Conservation (phyloP, 2,329 filamentous ascomycete genomes). For the Colletotrichum abscissum region DNA sequence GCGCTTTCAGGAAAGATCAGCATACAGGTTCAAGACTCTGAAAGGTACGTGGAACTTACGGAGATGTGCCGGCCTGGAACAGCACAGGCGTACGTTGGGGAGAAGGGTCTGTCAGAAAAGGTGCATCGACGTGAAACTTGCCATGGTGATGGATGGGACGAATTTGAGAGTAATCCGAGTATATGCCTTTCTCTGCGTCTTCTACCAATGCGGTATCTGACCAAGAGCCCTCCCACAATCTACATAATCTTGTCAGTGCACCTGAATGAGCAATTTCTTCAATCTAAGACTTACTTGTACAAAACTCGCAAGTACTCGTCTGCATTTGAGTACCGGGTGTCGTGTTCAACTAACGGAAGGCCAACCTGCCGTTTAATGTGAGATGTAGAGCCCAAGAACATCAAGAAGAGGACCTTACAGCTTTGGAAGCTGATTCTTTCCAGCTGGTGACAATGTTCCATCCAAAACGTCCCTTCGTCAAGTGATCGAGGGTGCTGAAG, state of each 20-base stretch:
- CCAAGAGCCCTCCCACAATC: conserved; percentile 26
- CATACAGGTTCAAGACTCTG: not conserved
- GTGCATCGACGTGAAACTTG: conserved; percentile 20
- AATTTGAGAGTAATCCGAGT: conserved; percentile 20
- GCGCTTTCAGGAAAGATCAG: conserved; percentile 46
- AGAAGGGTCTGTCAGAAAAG: conserved; percentile 54
- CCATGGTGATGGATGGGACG: conserved; percentile 20
- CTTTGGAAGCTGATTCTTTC: conserved; percentile 71
- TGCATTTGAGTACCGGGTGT: conserved; percentile 69
- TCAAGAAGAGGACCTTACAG: conserved; percentile 37
- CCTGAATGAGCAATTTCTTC: not conserved
- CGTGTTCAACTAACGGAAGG: conserved; percentile 67
- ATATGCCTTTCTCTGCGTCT: conserved; percentile 10
- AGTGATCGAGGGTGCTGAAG: conserved; percentile 71
- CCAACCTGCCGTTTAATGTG: conserved; percentile 48
- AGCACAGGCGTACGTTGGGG: conserved; percentile 67
- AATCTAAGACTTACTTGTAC: conserved; percentile 63
- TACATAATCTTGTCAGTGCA: not conserved
- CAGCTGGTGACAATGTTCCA: conserved; percentile 74
- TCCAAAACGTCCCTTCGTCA: conserved; percentile 69
- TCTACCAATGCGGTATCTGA: conserved; percentile 13
- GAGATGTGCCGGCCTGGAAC: conserved; percentile 69
- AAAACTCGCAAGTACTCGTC: conserved; percentile 71
- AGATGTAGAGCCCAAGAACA: fast-evolving
- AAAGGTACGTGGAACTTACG: not conserved